Evolutionary conservation across 2,329 filamentous ascomycete species (phyloP).

Genomic region (Penicillium sp.): DNA sequence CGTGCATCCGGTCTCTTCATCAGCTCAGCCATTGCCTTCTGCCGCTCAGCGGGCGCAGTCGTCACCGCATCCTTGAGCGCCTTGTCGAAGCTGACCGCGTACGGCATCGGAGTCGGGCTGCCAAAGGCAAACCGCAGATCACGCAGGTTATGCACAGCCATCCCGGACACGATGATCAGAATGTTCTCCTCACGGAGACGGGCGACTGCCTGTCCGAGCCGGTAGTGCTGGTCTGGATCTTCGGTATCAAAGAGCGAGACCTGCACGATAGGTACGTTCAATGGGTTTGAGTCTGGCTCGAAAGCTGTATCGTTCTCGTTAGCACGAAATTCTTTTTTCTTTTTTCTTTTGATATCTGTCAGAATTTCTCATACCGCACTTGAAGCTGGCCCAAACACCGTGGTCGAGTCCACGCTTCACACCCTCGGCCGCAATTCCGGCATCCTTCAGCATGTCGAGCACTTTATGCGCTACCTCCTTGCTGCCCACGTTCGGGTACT

Average conservation of each 20-base stretch:
- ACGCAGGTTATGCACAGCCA: constrained; percentile 70
- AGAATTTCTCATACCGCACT: constrained; percentile 42
- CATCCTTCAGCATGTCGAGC: constrained; percentile 53
- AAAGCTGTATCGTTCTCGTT: constrained; percentile 50
- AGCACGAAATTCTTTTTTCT: not conserved
- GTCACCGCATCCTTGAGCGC: constrained; percentile 65
- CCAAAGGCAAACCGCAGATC: constrained; percentile 53
- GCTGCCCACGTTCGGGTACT: constrained; percentile 64
- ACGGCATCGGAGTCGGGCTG: constrained; percentile 52
- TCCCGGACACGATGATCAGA: constrained; percentile 68
- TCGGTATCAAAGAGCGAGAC: constrained; percentile 67
- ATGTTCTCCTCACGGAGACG: constrained; percentile 66
- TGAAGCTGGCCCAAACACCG: constrained; percentile 71
- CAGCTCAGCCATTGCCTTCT: constrained; percentile 47
- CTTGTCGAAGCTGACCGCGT: constrained; percentile 64
- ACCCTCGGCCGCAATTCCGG: constrained; percentile 60
- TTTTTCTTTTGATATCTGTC: not conserved
- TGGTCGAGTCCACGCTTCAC: constrained; percentile 69
- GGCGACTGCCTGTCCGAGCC: constrained; percentile 64
- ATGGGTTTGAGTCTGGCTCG: constrained; percentile 59
- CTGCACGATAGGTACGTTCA: constrained; percentile 68
- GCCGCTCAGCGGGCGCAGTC: constrained; percentile 43
- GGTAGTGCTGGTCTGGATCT: constrained; percentile 65
- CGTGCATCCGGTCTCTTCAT: constrained; percentile 55
- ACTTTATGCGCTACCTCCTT: constrained; percentile 60